Evolutionary conservation across 73 alveolate genomes (phyloP).

Genomic region (Tetrahymena thermophila): DNA sequence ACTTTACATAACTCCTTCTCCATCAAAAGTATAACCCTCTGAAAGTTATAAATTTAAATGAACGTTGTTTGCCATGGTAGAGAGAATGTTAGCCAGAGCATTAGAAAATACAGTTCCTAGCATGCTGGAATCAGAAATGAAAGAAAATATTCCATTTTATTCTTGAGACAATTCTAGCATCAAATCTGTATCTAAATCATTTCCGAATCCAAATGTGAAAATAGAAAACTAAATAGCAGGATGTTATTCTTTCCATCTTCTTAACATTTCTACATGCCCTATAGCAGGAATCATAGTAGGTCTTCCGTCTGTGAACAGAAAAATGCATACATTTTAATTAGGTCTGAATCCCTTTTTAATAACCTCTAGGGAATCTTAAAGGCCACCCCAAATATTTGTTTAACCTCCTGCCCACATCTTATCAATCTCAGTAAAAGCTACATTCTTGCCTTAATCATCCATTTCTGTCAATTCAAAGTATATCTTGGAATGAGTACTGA

Average conservation of each 20-base stretch:
- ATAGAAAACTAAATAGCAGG: neutral
- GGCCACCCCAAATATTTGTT: neutral
- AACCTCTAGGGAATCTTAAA: neutral
- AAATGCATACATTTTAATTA: neutral
- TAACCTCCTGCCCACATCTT: neutral
- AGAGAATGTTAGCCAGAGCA: neutral
- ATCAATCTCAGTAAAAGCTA: neutral
- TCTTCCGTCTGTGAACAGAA: neutral
- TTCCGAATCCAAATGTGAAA: neutral
- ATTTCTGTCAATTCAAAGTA: neutral
- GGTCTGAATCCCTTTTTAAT: neutral
- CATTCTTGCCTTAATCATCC: neutral
- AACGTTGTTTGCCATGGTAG: neutral
- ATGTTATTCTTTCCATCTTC: neutral
- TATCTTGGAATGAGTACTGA: neutral
- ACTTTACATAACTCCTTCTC: neutral
- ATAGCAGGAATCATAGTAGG: neutral
- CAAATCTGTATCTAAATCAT: neutral
- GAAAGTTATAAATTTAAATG: neutral
- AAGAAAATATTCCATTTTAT: neutral
- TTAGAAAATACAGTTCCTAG: neutral
- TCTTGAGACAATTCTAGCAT: neutral
- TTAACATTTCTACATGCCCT: neutral
- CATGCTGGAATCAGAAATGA: neutral
- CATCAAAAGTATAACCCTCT: neutral